Percentiles rank a stretch among this genome's conserved stretches.
These are phyloP conservation scores for Sclerotinia sclerotiorum DNA, from an alignment of 2,329 filamentous ascomycete species.

Conservation along the genomic window DNA sequence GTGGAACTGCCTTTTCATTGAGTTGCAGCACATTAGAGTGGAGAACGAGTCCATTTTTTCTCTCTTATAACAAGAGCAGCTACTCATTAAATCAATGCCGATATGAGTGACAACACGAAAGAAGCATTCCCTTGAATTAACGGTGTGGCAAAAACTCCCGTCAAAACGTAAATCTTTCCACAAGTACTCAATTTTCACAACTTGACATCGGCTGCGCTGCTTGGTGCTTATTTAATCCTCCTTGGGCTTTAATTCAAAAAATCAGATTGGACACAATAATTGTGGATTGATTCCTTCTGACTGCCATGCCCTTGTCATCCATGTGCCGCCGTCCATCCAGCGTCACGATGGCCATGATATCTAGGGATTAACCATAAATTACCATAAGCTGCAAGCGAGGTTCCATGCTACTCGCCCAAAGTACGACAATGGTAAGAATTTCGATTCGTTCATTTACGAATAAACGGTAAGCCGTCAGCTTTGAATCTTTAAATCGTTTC, in stretches of 20 bases:
- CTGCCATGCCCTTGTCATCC: neutral
- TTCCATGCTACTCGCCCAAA: neutral
- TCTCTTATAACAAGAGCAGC: neutral
- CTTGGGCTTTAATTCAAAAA: neutral
- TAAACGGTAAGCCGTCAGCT: conserved; percentile 1
- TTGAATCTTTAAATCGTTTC: conserved; percentile 14
- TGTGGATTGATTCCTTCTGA: neutral
- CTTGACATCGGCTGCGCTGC: neutral
- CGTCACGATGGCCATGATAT: conserved; percentile 10
- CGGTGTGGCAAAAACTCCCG: neutral
- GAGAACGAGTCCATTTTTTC: conserved; percentile 4
- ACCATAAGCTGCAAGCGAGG: neutral
- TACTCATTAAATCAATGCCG: neutral
- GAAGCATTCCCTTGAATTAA: neutral
- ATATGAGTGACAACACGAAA: neutral
- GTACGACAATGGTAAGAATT: neutral
- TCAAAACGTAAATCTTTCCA: conserved; percentile 10
- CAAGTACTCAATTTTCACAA: conserved; percentile 1
- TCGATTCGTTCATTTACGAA: conserved; percentile 20
- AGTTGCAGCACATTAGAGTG: conserved; percentile 14
- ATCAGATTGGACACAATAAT: neutral
- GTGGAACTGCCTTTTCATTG: conserved; percentile 16
- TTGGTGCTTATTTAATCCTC: neutral
- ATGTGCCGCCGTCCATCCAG: conserved; percentile 17
- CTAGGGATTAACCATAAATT: neutral